phyloP scores from a whole-genome alignment of 148 eudicot species.

The Rhododendron ovatum region DNA sequence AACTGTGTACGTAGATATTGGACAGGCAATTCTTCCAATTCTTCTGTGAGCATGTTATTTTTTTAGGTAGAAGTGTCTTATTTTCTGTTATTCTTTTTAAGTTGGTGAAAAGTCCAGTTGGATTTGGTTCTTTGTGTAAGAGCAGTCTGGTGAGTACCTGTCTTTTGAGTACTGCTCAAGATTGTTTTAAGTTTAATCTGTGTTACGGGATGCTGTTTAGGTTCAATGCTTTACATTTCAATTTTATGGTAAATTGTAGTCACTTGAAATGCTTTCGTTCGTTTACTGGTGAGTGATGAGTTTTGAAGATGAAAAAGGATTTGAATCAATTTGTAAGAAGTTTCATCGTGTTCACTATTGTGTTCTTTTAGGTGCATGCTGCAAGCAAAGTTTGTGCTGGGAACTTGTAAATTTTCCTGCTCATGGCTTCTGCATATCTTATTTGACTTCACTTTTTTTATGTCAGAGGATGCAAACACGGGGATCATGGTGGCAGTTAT shows the following conservation, averaged over 20 bases:
- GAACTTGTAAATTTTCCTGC: neutral
- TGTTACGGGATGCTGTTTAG: neutral
- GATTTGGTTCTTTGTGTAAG: neutral
- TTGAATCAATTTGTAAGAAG: neutral
- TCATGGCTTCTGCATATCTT: neutral
- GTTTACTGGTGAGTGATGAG: neutral
- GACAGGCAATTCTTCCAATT: neutral
- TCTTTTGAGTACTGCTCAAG: neutral
- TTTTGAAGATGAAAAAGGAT: neutral
- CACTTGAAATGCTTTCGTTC: neutral
- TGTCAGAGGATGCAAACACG: slow-evolving; percentile 61
- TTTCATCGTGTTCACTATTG: neutral
- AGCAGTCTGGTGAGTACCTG: neutral
- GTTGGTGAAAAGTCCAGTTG: neutral
- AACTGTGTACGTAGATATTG: neutral
- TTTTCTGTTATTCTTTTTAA: neutral
- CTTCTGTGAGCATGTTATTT: neutral
- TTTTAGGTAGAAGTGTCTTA: neutral
- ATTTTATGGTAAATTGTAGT: neutral
- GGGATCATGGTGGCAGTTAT: slow-evolving; percentile 45
- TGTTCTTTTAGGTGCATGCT: neutral
- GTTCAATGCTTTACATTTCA: neutral
- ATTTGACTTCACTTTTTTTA: neutral
- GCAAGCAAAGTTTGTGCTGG: neutral
- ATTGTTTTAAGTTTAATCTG: neutral